Evolutionary conservation across 2,329 filamentous ascomycete genomes (phyloP).

Genomic region (Periconia sp.): DNA sequence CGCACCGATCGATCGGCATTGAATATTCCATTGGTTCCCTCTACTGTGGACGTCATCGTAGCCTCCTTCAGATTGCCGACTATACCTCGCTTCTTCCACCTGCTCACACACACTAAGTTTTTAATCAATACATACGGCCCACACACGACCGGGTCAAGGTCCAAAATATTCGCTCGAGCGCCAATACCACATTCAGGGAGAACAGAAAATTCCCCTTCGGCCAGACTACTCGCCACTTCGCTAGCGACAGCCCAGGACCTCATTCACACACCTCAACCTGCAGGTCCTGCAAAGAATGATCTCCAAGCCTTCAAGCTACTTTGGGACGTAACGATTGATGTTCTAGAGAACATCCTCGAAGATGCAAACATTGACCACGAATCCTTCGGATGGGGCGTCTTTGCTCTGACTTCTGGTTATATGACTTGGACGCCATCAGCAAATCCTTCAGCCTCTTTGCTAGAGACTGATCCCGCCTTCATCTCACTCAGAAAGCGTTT

Average conservation of each 20-base stretch:
- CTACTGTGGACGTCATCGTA: neutral
- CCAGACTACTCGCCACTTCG: constrained; percentile 14
- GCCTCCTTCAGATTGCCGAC: constrained; percentile 1
- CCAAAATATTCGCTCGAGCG: constrained; percentile 15
- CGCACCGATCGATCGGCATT: neutral
- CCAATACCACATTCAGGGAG: neutral
- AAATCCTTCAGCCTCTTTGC: neutral
- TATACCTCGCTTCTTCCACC: constrained; percentile 15
- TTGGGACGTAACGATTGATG: constrained; percentile 14
- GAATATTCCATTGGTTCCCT: neutral
- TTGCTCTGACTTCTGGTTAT: constrained; percentile 23
- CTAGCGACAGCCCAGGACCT: constrained; percentile 27
- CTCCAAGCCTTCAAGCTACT: constrained; percentile 20
- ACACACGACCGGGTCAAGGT: constrained; percentile 13
- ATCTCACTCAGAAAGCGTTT: constrained; percentile 16
- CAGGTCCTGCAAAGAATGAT: constrained; percentile 16
- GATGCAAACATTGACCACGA: constrained; percentile 16
- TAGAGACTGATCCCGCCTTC: constrained; percentile 4
- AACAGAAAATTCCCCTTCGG: constrained; percentile 1
- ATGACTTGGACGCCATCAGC: neutral
- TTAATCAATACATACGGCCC: constrained; percentile 14
- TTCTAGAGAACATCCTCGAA: constrained; percentile 18
- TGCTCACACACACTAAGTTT: constrained; percentile 13
- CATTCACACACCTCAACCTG: constrained; percentile 14
- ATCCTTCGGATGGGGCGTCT: constrained; percentile 26